Evolutionary conservation across 1,284 basidiomycete species (phyloP), one percentile per base, ranked within the genome.

Genomic region (Phylloporus sp.): DNA sequence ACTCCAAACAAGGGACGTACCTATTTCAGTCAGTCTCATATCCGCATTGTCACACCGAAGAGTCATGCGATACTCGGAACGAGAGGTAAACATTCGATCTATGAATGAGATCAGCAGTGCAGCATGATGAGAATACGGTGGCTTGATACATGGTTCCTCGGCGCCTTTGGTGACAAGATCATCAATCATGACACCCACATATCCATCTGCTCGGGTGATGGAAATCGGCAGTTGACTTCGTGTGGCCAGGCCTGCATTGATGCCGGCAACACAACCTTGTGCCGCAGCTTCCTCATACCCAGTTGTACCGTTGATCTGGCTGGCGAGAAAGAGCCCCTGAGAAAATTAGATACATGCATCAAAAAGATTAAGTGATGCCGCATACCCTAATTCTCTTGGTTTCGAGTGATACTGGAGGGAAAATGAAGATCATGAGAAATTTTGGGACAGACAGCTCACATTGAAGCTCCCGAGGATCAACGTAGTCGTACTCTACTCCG

Each of bases 1-100:
- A n/a, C n/a, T n/a, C n/a, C n/a, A 58, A 65, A 29, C n/a, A 56
- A 66, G 17, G 15, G 10, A 25, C 62, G 32, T 49, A 88, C 92
- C 94, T 77, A 90, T 90, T 71, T 87, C 85, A 0, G 95, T 97
- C 64, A 97, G 81, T 45, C 95, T 86, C 64, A 89, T 64, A 80
- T 97, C 95, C 3, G 95, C 95, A 71, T 97, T 97, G 80, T 97
- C 95, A 62, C 93, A 91, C 58, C 95, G 85, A 56, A 96, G 85
- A 0, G 91, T 91, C 86, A 97, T 90, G 37, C 95, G 88, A 76
- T 95, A 97, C 75, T 97, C 95, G 43, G 93, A 94, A 58, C 95
- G 86, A 27, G 93, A 93, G 0, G 95, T 97, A 78, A 97, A 97
- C 94, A 97, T 96, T 47, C 95, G 91, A 74, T 97, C 94, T 95